A percentile compares a stretch with the other conserved stretches of the same genome.
Conservation (phyloP, 2,329 filamentous ascomycete species). For the Penicillium sp. region DNA sequence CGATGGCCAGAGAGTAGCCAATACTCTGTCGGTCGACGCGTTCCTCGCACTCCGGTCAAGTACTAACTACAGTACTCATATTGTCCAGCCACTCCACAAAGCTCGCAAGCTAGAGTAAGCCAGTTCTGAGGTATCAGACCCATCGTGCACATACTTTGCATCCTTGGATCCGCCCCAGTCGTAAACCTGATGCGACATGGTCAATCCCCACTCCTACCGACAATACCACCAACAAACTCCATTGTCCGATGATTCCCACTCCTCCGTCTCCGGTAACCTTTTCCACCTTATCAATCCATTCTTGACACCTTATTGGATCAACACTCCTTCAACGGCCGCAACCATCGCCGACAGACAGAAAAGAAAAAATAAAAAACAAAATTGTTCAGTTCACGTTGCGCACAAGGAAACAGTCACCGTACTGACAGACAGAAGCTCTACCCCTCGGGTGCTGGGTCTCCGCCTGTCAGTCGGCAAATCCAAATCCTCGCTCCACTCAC, state of each 20-base stretch:
- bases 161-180: slow-evolving; percentile 5
- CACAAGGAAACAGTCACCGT: neutral
- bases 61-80: neutral
- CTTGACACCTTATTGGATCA: slow-evolving; percentile 7
- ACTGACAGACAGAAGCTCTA: neutral
- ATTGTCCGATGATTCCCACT: slow-evolving; percentile 2
- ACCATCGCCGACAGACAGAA: neutral
- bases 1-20: too few relatives aligned
- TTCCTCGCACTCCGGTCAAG: slow-evolving; percentile 3
- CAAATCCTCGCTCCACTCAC: neutral
- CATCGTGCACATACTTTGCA: neutral
- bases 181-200: slow-evolving; percentile 16
- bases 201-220: slow-evolving; percentile 1
- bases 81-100: neutral
- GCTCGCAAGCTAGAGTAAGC: neutral
- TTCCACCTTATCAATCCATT: neutral
- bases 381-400: neutral
- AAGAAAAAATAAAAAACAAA: too few relatives aligned
- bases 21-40: neutral
- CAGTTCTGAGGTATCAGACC: neutral
- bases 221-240: slow-evolving; percentile 1
- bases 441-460: neutral
- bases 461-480: neutral
- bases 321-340: neutral
- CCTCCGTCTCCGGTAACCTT: slow-evolving; percentile 5